phyloP scores from a whole-genome alignment of 345 rosid genomes.

The Populus euphratica region DNA sequence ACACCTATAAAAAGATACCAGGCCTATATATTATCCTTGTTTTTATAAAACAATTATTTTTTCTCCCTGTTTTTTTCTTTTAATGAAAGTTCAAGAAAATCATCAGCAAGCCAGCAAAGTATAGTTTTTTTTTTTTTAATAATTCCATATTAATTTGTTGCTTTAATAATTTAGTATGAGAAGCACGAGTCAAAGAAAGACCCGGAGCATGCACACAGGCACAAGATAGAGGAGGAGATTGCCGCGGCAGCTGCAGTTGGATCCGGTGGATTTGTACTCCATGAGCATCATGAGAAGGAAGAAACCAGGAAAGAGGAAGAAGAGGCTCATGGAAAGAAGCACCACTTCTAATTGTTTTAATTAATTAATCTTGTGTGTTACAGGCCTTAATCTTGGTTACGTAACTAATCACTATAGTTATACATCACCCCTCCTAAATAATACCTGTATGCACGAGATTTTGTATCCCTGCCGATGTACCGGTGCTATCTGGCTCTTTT shows the following conservation, averaged over 20 bases:
- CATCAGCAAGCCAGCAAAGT: no score
- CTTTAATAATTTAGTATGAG: slow-evolving; percentile 31
- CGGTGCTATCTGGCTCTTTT: no score
- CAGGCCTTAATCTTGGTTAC: not conserved
- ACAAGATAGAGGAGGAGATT: slow-evolving; percentile 54
- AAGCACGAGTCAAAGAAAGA: slow-evolving; percentile 49
- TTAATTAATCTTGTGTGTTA: not conserved
- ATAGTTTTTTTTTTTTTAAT: no score
- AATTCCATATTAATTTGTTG: not conserved
- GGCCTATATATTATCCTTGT: no score
- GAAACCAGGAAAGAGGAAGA: slow-evolving; percentile 38
- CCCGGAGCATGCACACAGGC: slow-evolving; percentile 60
- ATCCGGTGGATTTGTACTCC: slow-evolving; percentile 47
- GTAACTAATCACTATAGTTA: no score
- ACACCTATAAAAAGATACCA: no score
- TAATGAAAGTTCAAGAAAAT: no score
- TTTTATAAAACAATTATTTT: no score
- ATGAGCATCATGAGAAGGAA: slow-evolving; percentile 62
- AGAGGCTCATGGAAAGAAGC: slow-evolving; percentile 48
- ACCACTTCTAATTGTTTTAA: slow-evolving; percentile 28
- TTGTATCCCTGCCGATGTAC: no score
- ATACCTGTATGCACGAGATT: no score
- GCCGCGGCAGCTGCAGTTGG: slow-evolving; percentile 47
- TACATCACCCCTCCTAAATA: no score
- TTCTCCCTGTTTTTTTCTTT: no score